Evolutionary conservation across 2,329 filamentous ascomycete species (phyloP).

Genomic region (Passalora sequoiae): DNA sequence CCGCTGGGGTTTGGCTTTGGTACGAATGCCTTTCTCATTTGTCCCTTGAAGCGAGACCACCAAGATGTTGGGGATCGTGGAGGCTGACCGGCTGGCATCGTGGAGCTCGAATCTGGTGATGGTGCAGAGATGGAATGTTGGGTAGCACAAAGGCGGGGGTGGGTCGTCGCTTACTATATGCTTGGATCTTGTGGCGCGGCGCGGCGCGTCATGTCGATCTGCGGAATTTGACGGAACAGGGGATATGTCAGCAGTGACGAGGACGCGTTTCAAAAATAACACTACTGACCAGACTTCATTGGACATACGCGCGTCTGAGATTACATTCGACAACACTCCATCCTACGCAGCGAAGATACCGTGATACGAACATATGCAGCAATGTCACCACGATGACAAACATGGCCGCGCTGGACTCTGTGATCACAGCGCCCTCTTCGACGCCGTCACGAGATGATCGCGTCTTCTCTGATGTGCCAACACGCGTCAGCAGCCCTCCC

Average conservation of each 20-base stretch:
- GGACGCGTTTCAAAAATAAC: conserved; percentile 6
- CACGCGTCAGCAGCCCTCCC: conserved; percentile 43
- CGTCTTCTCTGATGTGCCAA: conserved; percentile 25
- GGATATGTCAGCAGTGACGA: too few species aligned
- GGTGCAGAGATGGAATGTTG: conserved; percentile 1
- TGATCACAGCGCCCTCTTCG: conserved; percentile 18
- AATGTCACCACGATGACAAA: conserved; percentile 7
- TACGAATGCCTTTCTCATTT: conserved; percentile 19
- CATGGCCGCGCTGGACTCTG: conserved; percentile 4
- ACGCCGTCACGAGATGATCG: conserved; percentile 19
- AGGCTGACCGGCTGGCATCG: conserved; percentile 6
- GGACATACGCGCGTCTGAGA: background rate
- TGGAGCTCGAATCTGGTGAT: conserved; percentile 1
- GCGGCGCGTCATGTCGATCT: too few species aligned
- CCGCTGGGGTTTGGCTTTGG: conserved; percentile 8
- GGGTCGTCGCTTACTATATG: conserved; percentile 1
- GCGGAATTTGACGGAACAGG: conserved; percentile 1
- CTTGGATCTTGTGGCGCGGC: too few species aligned
- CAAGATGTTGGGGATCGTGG: conserved; percentile 7
- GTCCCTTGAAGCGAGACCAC: conserved; percentile 9
- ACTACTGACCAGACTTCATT: too few species aligned
- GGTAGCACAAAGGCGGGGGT: conserved; percentile 8
- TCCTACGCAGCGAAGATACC: too few species aligned
- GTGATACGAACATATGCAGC: background rate
- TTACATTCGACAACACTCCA: too few species aligned